Evolutionary conservation across 148 eudicot genomes (phyloP).

Genomic region (Rhododendron simsii): DNA sequence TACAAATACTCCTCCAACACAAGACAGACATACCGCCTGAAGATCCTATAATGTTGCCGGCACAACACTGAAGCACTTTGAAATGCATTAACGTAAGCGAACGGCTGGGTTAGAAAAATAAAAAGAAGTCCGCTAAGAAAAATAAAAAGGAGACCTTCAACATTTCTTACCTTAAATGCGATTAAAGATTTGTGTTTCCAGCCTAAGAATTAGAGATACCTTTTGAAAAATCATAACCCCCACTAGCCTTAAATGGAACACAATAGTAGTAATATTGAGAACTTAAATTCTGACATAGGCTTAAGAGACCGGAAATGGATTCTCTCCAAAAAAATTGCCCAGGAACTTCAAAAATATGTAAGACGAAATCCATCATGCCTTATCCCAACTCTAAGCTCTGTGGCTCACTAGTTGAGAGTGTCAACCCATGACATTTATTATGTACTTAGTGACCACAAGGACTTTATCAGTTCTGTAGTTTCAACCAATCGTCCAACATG

Average conservation of each 20-base stretch:
- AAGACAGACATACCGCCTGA: not conserved
- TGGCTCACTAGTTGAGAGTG: not conserved
- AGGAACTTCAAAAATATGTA: not conserved
- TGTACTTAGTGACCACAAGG: not conserved
- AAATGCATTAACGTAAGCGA: not conserved
- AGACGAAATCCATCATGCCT: not conserved
- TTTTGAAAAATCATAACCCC: not conserved
- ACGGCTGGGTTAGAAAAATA: not conserved
- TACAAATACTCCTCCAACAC: not conserved
- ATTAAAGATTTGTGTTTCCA: not conserved
- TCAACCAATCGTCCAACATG: not conserved
- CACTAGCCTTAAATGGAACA: too few species aligned
- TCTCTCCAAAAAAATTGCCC: not conserved
- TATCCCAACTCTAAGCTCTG: not conserved
- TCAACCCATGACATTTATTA: not conserved
- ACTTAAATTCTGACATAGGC: too few species aligned
- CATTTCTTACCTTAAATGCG: not conserved
- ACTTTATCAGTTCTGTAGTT: not conserved
- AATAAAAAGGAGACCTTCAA: too few species aligned
- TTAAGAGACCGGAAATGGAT: not conserved
- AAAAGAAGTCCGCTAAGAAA: too few species aligned
- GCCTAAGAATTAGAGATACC: not conserved
- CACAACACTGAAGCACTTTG: slow-evolving; percentile 1
- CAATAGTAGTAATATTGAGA: too few species aligned
- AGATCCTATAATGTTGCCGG: not conserved